Evolutionary conservation across 2,329 filamentous ascomycete species (phyloP), one percentile per base, ranked within the genome.

Genomic region (Cordyceps javanica): DNA sequence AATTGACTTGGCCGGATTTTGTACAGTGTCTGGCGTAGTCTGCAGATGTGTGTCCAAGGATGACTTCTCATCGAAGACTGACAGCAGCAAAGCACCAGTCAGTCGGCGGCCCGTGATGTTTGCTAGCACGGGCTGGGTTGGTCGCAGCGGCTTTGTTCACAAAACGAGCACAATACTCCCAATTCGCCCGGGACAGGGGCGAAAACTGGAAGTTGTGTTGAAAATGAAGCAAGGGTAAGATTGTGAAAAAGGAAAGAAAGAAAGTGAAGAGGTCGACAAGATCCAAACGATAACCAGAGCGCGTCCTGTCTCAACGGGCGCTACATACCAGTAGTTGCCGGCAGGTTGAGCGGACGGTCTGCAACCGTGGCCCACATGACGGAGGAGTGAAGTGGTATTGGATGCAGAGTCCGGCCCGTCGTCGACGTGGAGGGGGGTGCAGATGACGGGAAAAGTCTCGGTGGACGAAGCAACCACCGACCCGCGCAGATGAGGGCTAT

Each of bases 311-410:
- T 45, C 45, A 34, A 49, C 45, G 45, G 45, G 30, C n/a, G 19
- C 28, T 21, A 34, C n/a, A 25, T 14, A 30, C 14, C 26, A 39
- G 25, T 3, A 36, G n/a, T n/a, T n/a, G n/a, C n/a, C n/a, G n/a
- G n/a, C n/a, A n/a, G 46, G 7, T 13, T 23, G 26, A 14, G 30
- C 13, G 8, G n/a, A 32, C n/a, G 23, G 36, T 6, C 26, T 45
- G 32, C 49, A 23, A 52, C 42, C 16, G 32, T 28, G 42, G 53
- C 42, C 53, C 53, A 55, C 53, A 55, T 55, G 53, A 55, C 34
- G 39, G 42, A 39, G 42, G 53, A 38, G 53, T n/a, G 42, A 55
- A 32, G 53, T 48, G 42, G 53, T 39, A 55, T 55, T 55, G 53
- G 53, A 36, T 26, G 42, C 25, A 28, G 26, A 48, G n/a, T 10